Conservation (phyloP, 495 filamentous ascomycete species). For the Platismatia glauca region DNA sequence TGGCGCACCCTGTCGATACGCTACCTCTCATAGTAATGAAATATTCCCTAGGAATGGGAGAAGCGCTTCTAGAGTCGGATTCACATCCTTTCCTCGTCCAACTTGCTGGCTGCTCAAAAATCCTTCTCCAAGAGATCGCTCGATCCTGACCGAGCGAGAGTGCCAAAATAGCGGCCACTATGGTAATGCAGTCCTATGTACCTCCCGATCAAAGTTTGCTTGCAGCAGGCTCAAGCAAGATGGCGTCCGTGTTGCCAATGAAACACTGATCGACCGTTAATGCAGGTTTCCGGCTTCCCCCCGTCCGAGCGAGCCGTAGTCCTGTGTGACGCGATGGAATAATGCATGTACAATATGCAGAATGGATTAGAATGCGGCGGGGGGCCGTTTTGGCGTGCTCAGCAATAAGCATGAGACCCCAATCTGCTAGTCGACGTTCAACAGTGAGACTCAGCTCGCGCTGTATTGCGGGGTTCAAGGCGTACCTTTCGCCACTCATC, state of each 20-base stretch:
- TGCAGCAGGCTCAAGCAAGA: slow-evolving; percentile 12
- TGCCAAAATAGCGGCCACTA: background rate
- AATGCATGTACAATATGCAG: slow-evolving; percentile 9
- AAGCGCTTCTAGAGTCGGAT: slow-evolving; percentile 4
- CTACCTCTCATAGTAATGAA: background rate
- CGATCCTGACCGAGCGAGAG: background rate
- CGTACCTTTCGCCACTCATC: slow-evolving; percentile 10
- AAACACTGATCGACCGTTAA: slow-evolving; percentile 22
- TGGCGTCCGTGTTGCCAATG: slow-evolving; percentile 4
- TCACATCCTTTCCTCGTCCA: background rate
- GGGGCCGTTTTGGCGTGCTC: slow-evolving; percentile 8
- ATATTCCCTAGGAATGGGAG: background rate
- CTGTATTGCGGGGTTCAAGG: background rate
- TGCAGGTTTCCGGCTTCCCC: slow-evolving; percentile 20
- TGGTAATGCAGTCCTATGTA: background rate
- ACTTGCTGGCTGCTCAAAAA: background rate
- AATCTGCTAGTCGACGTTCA: background rate
- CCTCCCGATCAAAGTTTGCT: background rate
- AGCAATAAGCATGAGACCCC: background rate
- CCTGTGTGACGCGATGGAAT: slow-evolving; percentile 13
- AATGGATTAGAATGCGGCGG: slow-evolving; percentile 12
- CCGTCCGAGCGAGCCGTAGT: slow-evolving; percentile 20
- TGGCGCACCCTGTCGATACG: slow-evolving; percentile 12
- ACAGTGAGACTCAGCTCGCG: background rate
- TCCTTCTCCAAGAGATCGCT: background rate